Evolutionary conservation across 2,329 filamentous ascomycete genomes (phyloP).

Genomic region (Pseudonectria foliicola): DNA sequence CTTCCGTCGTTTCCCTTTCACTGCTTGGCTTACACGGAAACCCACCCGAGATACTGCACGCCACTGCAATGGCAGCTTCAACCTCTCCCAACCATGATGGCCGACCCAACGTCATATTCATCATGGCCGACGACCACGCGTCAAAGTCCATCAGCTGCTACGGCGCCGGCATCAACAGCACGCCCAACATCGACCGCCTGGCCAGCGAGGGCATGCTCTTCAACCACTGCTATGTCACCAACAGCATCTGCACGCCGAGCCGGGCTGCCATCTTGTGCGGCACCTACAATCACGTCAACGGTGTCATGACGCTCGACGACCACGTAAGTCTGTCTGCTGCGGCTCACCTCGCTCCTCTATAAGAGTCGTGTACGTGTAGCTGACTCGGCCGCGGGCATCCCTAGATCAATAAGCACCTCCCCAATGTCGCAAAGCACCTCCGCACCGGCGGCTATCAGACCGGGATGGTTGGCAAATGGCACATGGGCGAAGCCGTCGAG

Average conservation of each 20-base stretch:
- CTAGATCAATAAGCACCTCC: constrained; percentile 40
- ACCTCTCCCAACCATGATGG: background rate
- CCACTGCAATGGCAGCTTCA: constrained; percentile 3
- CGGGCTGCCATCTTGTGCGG: constrained; percentile 43
- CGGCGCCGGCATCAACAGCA: constrained; percentile 43
- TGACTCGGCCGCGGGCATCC: background rate
- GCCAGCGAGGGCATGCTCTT: constrained; percentile 43
- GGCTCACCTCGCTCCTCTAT: too few relatives aligned
- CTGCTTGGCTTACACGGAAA: too few relatives aligned
- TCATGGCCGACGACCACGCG: constrained; percentile 50
- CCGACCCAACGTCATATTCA: constrained; percentile 34
- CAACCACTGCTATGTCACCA: constrained; percentile 48
- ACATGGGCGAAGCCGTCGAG: constrained; percentile 39
- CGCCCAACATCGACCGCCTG: constrained; percentile 43
- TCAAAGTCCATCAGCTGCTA: constrained; percentile 42
- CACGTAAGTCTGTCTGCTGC: constrained; percentile 16
- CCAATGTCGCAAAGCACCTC: constrained; percentile 45
- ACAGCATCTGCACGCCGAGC: constrained; percentile 46
- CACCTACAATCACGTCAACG: constrained; percentile 47
- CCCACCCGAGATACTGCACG: too few relatives aligned
- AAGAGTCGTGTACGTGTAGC: too few relatives aligned
- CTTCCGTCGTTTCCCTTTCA: too few relatives aligned
- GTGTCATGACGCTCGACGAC: constrained; percentile 40
- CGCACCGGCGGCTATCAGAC: constrained; percentile 40
- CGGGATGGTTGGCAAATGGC: constrained; percentile 49